phyloP scores from a whole-genome alignment of 305 asterid species.

The Fraxinus greggii region DNA sequence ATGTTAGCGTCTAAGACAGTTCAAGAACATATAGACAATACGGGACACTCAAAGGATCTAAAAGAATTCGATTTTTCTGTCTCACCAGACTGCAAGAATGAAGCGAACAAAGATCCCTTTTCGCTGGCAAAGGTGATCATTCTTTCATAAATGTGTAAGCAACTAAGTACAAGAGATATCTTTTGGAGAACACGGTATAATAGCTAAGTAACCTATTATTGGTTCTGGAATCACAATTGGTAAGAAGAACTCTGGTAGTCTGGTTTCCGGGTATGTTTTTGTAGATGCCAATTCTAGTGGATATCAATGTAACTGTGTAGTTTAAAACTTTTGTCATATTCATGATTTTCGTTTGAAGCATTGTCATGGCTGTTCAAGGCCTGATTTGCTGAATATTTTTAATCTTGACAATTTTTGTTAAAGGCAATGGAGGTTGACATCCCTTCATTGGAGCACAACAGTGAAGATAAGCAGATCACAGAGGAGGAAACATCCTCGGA shows the following conservation, averaged over 20 bases:
- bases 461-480: constrained; percentile 8
- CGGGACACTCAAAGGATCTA: constrained; percentile 1
- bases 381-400: background rate
- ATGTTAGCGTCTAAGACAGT: constrained; percentile 7
- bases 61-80: constrained; percentile 11
- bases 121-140: constrained; percentile 31
- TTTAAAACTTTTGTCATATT: background rate
- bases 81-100: constrained; percentile 15
- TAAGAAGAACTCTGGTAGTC: background rate
- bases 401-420: constrained; percentile 7
- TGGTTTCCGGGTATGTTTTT: background rate
- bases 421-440: constrained; percentile 30
- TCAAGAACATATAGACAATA: constrained; percentile 23
- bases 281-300: background rate
- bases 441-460: constrained; percentile 25
- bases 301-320: background rate
- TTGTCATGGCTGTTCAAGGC: background rate
- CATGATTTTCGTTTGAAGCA: background rate
- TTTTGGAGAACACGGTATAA: background rate
- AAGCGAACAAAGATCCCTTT: constrained; percentile 12
- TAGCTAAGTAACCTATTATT: background rate
- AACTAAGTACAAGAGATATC: background rate
- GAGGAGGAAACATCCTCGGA: constrained; percentile 30
- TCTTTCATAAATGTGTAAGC: background rate
- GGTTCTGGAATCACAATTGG: background rate